phyloP scores from a whole-genome alignment of 2,329 filamentous ascomycete species.

The Cordyceps cicadae region DNA sequence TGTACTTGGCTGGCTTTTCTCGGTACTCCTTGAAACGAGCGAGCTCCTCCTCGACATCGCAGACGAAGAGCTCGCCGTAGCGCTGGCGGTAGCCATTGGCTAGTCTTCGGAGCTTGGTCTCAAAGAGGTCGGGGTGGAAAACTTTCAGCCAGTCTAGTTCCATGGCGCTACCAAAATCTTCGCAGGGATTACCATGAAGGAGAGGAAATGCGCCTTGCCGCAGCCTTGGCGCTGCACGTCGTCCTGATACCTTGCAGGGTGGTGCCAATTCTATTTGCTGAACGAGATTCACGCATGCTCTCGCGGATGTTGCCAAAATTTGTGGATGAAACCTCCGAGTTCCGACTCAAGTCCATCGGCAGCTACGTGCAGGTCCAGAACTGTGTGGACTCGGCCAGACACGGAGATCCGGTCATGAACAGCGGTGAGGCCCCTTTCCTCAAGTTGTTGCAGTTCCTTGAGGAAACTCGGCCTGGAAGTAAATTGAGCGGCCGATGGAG shows the following conservation, averaged over 20 bases:
- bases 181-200: no score
- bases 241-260: slow-evolving; percentile 29
- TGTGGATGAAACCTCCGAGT: slow-evolving; percentile 25
- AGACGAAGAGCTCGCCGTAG: slow-evolving; percentile 57
- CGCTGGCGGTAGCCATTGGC: slow-evolving; percentile 54
- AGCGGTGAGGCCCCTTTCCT: slow-evolving; percentile 29
- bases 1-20: slow-evolving; percentile 47
- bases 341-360: slow-evolving; percentile 60
- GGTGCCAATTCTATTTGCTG: slow-evolving; percentile 25
- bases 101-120: slow-evolving; percentile 54
- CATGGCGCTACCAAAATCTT: slow-evolving; percentile 37
- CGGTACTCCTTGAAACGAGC: slow-evolving; percentile 51
- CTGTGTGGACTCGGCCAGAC: slow-evolving; percentile 54
- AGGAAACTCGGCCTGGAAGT: slow-evolving; percentile 24
- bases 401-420: slow-evolving; percentile 49
- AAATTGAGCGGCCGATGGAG: no score
- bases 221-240: slow-evolving; percentile 20
- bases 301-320: no score
- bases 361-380: slow-evolving; percentile 56
- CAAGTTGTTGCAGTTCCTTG: slow-evolving; percentile 32
- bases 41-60: slow-evolving; percentile 64
- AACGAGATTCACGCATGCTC: no score
- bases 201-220: background rate
- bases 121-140: slow-evolving; percentile 58
- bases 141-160: slow-evolving; percentile 60